Evolutionary conservation across 176 grass and related monocot genomes (phyloP).

Genomic region (Avena insularis): DNA sequence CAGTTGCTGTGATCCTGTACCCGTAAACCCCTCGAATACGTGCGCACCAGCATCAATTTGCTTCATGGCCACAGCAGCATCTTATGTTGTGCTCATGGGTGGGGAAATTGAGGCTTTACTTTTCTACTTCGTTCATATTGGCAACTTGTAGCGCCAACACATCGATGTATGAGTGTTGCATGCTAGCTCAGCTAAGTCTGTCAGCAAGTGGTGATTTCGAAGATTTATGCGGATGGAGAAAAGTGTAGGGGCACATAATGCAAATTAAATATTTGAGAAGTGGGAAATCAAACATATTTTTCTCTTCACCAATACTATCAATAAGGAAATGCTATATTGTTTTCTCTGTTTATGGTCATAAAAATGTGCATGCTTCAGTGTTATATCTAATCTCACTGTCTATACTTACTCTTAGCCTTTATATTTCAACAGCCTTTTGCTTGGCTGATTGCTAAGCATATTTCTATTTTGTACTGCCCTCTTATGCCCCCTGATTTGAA

Average conservation of each 20-base stretch:
- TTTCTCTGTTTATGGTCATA: constrained; percentile 19
- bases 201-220: constrained; percentile 1
- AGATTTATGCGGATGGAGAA: not conserved
- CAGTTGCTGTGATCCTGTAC: not conserved
- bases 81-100: not conserved
- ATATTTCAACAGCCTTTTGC: constrained; percentile 21
- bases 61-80: not conserved
- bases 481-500: not conserved
- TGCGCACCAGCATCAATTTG: not conserved
- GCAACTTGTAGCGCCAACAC: constrained; percentile 1
- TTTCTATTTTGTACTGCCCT: constrained; percentile 7
- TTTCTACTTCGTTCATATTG: not conserved
- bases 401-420: constrained; percentile 8
- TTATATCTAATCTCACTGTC: not conserved
- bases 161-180: not conserved
- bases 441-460: constrained; percentile 16
- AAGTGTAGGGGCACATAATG: not conserved
- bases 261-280: not conserved
- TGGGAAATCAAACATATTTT: not conserved
- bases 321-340: not conserved
- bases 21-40: not conserved
- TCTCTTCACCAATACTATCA: constrained; percentile 8
- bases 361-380: constrained; percentile 25
- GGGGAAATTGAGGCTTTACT: not conserved
- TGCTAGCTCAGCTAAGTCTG: not conserved